Base-by-base conservation (phyloP, 2,329 filamentous ascomycete genomes). In the Fusarium pseudograminearum region DNA sequence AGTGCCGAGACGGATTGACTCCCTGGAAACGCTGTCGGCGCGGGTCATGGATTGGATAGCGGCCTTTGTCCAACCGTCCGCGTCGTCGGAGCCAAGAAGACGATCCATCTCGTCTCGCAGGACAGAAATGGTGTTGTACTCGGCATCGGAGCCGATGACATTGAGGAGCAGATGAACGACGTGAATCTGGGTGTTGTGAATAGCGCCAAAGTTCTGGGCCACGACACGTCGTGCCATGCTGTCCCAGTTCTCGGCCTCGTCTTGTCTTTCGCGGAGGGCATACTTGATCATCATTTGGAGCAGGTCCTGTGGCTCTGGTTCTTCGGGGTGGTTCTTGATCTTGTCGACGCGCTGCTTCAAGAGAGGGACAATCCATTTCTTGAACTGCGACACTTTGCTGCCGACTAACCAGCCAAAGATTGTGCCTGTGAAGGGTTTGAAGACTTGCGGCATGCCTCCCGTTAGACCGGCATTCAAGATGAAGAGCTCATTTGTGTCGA, bases 251-350 rank as follows among this genome's bases (percentile, higher is more conserved):
- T 75, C 64, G 3, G 80, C 73, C 63, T 84, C 81, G 0, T 79
- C 53, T 0, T 76, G 79, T 2, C 81, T 77, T 45, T 83, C 74
- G 22, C 76, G 76, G n/a, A 76, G 57, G 2, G 78, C 83, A 47
- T 76, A 82, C 7, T 76, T 74, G 5, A 83, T 62, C 78, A 83
- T 82, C 72, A 81, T 79, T 64, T 83, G 82, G 4, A 83, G 47
- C 20, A 78, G 76, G 40, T 84, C 82, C 15, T 78, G 73, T 1
- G 80, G 80, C 10, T 76, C 74, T 0, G 54, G 50, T 4, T 73
- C 52, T 4, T 66, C 61, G 0, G 62, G 52, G 5, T 72, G 60
- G 3, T 67, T 48, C 4, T 45, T 18, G 4, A 61, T 40, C 20
- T 42, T 30, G 3, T 67, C 56, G 5, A 74, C 24, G 15, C 72